phyloP scores from a whole-genome alignment of 164 flowering plant genomes.

The Dillenia turbinata region DNA sequence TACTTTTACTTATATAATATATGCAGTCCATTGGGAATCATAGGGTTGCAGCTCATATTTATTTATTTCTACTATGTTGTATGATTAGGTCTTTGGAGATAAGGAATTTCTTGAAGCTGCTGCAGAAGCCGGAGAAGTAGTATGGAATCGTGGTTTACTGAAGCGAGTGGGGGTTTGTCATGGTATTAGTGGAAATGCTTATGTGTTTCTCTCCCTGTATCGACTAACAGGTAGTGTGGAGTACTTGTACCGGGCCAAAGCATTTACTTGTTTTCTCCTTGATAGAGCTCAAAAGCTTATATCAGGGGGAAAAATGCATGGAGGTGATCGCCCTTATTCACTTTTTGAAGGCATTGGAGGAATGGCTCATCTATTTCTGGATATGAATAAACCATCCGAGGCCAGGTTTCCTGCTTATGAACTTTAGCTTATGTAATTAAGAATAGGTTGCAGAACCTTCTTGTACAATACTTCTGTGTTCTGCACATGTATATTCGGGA shows the following conservation, averaged over 20 bases:
- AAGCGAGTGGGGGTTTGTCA: slow-evolving; percentile 87
- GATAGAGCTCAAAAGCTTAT: slow-evolving; percentile 54
- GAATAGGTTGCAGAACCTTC: not conserved
- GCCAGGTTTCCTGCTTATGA: slow-evolving; percentile 82
- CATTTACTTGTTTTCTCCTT: slow-evolving; percentile 70
- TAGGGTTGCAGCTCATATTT: too few relatives aligned
- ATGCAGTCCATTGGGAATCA: too few relatives aligned
- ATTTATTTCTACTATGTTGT: too few relatives aligned
- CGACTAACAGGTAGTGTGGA: slow-evolving; percentile 44
- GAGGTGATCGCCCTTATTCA: slow-evolving; percentile 74
- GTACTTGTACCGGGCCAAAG: slow-evolving; percentile 67
- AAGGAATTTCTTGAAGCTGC: slow-evolving; percentile 57
- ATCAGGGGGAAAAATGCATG: slow-evolving; percentile 58
- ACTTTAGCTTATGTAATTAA: slow-evolving; percentile 18
- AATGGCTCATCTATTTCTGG: slow-evolving; percentile 66
- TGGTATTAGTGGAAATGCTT: slow-evolving; percentile 82
- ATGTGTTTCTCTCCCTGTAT: slow-evolving; percentile 74
- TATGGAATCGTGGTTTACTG: slow-evolving; percentile 75
- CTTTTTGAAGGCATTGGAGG: slow-evolving; percentile 88
- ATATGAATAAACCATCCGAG: slow-evolving; percentile 51
- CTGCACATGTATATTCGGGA: too few relatives aligned
- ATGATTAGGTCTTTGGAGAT: slow-evolving; percentile 47
- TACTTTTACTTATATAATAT: too few relatives aligned
- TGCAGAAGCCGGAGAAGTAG: slow-evolving; percentile 65
- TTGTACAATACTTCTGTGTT: too few relatives aligned